Evolutionary conservation across 306 rosid species (phyloP).

Genomic region (Cucurbita pepo): DNA sequence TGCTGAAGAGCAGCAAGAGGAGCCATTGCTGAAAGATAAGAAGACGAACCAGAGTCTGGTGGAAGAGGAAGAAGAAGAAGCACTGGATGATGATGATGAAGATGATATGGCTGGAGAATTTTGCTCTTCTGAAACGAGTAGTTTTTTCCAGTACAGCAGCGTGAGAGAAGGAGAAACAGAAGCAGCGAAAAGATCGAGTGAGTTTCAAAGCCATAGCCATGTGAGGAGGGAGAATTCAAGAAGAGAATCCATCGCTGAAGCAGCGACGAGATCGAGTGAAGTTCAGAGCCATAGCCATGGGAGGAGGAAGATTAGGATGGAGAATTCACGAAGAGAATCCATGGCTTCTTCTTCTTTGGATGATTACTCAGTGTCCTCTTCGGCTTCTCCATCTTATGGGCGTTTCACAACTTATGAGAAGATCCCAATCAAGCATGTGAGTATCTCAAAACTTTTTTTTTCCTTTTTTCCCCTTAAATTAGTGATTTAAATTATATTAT

Average conservation of each 20-base stretch:
- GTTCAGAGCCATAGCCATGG: slow-evolving; percentile 21
- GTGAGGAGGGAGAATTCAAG: slow-evolving; percentile 37
- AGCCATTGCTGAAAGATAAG: slow-evolving; percentile 12
- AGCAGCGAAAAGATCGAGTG: slow-evolving; percentile 3
- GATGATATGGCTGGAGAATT: slow-evolving; percentile 26
- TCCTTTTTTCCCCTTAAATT: too few relatives aligned
- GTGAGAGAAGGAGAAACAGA: not conserved
- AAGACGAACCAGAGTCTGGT: slow-evolving; percentile 6
- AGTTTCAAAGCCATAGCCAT: slow-evolving; percentile 19
- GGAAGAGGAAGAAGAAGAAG: not conserved
- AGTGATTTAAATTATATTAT: too few relatives aligned
- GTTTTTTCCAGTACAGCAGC: slow-evolving; percentile 37
- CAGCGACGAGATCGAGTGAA: not conserved
- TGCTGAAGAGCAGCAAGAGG: not conserved
- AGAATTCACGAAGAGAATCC: slow-evolving; percentile 48
- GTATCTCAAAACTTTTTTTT: not conserved
- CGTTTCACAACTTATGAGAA: slow-evolving; percentile 69
- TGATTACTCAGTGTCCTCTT: slow-evolving; percentile 33
- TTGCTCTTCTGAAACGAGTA: slow-evolving; percentile 59
- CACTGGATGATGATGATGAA: slow-evolving; percentile 1
- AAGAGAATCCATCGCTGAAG: slow-evolving; percentile 40
- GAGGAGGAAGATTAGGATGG: slow-evolving; percentile 21
- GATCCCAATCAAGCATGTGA: slow-evolving; percentile 37
- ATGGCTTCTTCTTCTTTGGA: slow-evolving; percentile 36
- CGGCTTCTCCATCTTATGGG: slow-evolving; percentile 58